Evolutionary conservation across 108 stramenopile genomes (phyloP).

Genomic region (Chaetoceros muelleri): DNA sequence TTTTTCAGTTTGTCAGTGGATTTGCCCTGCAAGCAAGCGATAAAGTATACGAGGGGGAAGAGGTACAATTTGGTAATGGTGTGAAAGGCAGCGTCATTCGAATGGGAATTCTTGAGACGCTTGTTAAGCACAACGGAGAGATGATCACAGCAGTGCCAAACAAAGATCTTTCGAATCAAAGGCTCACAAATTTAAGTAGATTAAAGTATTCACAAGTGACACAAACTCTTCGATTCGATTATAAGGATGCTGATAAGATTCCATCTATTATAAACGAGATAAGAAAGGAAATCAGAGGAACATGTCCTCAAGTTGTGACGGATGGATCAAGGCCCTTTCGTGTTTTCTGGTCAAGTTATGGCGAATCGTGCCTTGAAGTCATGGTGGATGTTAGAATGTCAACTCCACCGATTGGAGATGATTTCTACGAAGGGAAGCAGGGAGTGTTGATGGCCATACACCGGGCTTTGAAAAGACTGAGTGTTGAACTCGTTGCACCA

Average conservation of each 20-base stretch:
- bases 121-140: slow-evolving; percentile 28
- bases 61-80: slow-evolving; percentile 48
- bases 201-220: slow-evolving; percentile 44
- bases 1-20: slow-evolving; percentile 33
- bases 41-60: slow-evolving; percentile 41
- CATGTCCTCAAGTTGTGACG: slow-evolving; percentile 44
- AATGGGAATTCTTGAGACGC: slow-evolving; percentile 40
- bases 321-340: slow-evolving; percentile 49
- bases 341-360: slow-evolving; percentile 34
- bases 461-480: slow-evolving; percentile 31
- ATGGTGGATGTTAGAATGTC: slow-evolving; percentile 37
- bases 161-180: slow-evolving; percentile 29
- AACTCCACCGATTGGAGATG: slow-evolving; percentile 26
- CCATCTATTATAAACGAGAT: slow-evolving; percentile 37
- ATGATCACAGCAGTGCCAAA: slow-evolving; percentile 46
- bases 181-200: slow-evolving; percentile 38
- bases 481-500: slow-evolving; percentile 15
- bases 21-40: slow-evolving; percentile 41
- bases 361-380: slow-evolving; percentile 30
- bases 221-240: slow-evolving; percentile 43
- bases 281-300: slow-evolving; percentile 30
- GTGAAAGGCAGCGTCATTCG: slow-evolving; percentile 26
- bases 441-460: slow-evolving; percentile 39
- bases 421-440: slow-evolving; percentile 37
- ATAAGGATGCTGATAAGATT: slow-evolving; percentile 43